A percentile compares a stretch with the other conserved stretches of the same genome.
phyloP scores from a whole-genome alignment of 2,329 filamentous ascomycete species.

The Ceratocystis eucalypticola region DNA sequence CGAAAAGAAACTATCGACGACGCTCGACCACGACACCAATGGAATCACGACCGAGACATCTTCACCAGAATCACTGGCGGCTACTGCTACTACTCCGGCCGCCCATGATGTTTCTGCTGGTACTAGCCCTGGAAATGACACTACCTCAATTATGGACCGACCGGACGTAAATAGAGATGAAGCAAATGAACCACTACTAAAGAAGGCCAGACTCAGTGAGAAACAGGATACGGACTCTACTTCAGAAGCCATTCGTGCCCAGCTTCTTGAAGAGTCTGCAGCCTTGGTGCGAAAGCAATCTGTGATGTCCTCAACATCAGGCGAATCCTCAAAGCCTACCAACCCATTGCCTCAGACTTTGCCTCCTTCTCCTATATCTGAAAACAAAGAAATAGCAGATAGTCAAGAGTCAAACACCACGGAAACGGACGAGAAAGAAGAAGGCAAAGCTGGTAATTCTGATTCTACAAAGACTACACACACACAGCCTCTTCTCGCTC shows the following conservation, averaged over 20 bases:
- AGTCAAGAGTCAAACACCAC: neutral
- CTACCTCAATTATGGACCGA: neutral
- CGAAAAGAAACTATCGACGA: neutral
- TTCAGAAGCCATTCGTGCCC: conserved; percentile 15
- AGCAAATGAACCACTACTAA: conserved; percentile 21
- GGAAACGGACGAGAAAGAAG: neutral
- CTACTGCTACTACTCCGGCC: conserved; percentile 59
- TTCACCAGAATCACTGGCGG: conserved; percentile 53
- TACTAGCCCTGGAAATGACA: conserved; percentile 59
- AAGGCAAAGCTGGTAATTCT: neutral
- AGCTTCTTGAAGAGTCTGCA: conserved; percentile 14
- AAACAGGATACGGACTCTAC: conserved; percentile 10
- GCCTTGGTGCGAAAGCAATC: conserved; percentile 3
- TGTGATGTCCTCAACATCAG: neutral
- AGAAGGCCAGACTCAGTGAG: conserved; percentile 7
- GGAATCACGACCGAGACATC: conserved; percentile 27
- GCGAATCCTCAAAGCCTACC: neutral
- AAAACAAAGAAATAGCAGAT: neutral
- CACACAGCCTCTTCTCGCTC: neutral
- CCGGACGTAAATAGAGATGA: neutral
- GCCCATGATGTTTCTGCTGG: conserved; percentile 55
- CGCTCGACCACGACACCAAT: neutral
- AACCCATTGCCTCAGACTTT: neutral
- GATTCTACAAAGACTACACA: neutral
- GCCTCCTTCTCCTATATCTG: conserved; percentile 1